Conservation (phyloP, 176 grass and related monocot species). For the Rhynchospora breviuscula region DNA sequence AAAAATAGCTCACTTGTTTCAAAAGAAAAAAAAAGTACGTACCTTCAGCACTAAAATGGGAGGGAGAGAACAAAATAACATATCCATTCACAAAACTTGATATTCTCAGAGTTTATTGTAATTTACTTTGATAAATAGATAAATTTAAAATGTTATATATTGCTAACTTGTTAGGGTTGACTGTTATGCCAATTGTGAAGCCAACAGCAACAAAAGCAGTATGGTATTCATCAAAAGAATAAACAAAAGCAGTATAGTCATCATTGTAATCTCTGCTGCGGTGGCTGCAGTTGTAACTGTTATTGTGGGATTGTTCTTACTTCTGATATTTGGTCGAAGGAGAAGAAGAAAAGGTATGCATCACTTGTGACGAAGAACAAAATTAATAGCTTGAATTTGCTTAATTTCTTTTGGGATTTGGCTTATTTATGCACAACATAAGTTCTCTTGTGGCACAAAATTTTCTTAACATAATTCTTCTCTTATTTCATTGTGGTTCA, state of each 20-base stretch:
- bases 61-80: no score
- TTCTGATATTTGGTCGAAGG: constrained; percentile 1
- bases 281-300: constrained; percentile 24
- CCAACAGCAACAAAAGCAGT: constrained; percentile 23
- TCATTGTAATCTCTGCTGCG: constrained; percentile 27
- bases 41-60: no score
- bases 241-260: background rate
- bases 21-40: no score
- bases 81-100: no score
- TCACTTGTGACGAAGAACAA: no score
- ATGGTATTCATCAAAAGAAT: no score
- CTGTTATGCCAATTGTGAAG: constrained; percentile 27
- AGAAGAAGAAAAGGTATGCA: constrained; percentile 15
- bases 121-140: no score
- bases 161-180: background rate
- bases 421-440: no score
- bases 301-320: constrained; percentile 19
- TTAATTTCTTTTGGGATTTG: background rate
- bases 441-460: background rate
- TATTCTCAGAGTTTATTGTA: no score
- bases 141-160: background rate
- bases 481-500: no score
- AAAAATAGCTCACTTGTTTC: no score
- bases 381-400: background rate
- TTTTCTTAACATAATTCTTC: background rate